Conservation (phyloP, 1,284 basidiomycete genomes). For the Singerocomus rubriflavus region DNA sequence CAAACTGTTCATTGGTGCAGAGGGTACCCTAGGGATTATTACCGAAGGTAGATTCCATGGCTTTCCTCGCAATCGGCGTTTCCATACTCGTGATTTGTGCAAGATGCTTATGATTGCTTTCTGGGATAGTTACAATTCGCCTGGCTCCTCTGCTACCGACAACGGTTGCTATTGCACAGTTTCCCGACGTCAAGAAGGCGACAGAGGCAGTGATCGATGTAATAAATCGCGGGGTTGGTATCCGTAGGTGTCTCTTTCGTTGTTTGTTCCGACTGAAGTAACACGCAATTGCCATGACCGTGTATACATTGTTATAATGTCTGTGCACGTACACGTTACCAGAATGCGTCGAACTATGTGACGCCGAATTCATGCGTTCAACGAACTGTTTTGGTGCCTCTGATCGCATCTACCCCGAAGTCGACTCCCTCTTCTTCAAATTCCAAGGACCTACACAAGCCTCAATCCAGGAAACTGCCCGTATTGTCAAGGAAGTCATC, state of each 20-base stretch:
- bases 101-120: slow-evolving; percentile 2
- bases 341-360: slow-evolving; percentile 80
- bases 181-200: slow-evolving; percentile 61
- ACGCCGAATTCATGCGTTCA: slow-evolving; percentile 67
- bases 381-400: slow-evolving; percentile 66
- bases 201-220: slow-evolving; percentile 76
- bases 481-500: slow-evolving; percentile 54
- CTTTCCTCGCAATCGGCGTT: not conserved
- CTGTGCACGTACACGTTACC: not conserved
- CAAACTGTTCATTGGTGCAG: slow-evolving; percentile 91
- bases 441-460: slow-evolving; percentile 70
- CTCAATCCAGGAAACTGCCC: slow-evolving; percentile 63
- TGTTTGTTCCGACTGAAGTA: not conserved
- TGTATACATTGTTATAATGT: not conserved
- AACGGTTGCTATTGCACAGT: slow-evolving; percentile 66
- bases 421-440: slow-evolving; percentile 84
- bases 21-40: slow-evolving; percentile 91
- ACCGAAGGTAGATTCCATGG: slow-evolving; percentile 64
- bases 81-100: not conserved
- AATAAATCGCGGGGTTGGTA: slow-evolving; percentile 70
- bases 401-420: slow-evolving; percentile 59
- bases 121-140: slow-evolving; percentile 63
- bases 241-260: slow-evolving; percentile 44
- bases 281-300: not conserved
- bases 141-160: slow-evolving; percentile 82